phyloP scores from a whole-genome alignment of 345 rosid genomes.

The Cardamine resedifolia region DNA sequence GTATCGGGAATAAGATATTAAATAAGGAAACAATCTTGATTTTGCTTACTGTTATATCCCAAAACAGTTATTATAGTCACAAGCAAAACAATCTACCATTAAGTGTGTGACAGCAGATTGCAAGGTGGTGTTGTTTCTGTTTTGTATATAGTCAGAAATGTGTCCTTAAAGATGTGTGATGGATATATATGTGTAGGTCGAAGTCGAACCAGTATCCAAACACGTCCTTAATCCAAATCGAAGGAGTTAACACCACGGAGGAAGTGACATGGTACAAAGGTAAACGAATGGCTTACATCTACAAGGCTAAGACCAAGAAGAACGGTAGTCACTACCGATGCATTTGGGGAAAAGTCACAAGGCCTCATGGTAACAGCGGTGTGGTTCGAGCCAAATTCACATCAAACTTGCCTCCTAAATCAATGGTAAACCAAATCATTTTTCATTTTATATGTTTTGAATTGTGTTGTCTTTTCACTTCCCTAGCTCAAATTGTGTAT shows the following conservation, averaged over 20 bases:
- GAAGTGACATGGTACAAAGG: conserved; percentile 83
- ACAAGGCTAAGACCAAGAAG: conserved; percentile 83
- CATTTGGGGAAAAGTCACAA: conserved; percentile 86
- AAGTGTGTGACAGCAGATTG: background rate
- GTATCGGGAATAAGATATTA: background rate
- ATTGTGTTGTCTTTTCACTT: background rate
- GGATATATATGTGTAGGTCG: conserved; percentile 46
- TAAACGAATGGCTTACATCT: conserved; percentile 80
- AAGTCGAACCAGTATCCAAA: conserved; percentile 86
- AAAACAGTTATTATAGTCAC: background rate
- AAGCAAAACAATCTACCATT: background rate
- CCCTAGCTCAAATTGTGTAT: background rate
- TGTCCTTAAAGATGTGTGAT: background rate
- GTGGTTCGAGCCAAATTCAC: conserved; percentile 84
- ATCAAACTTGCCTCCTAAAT: conserved; percentile 81
- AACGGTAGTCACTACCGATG: conserved; percentile 78
- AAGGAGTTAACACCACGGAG: conserved; percentile 83
- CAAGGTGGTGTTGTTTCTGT: background rate
- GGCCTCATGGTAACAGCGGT: conserved; percentile 92
- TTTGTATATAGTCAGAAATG: background rate
- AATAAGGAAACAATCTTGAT: background rate
- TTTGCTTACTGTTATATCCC: background rate
- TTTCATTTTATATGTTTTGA: background rate
- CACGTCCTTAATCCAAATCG: conserved; percentile 72
- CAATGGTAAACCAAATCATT: conserved; percentile 54